phyloP scores from a whole-genome alignment of 31 red algal species.

The Porphyra umbilicalis region DNA sequence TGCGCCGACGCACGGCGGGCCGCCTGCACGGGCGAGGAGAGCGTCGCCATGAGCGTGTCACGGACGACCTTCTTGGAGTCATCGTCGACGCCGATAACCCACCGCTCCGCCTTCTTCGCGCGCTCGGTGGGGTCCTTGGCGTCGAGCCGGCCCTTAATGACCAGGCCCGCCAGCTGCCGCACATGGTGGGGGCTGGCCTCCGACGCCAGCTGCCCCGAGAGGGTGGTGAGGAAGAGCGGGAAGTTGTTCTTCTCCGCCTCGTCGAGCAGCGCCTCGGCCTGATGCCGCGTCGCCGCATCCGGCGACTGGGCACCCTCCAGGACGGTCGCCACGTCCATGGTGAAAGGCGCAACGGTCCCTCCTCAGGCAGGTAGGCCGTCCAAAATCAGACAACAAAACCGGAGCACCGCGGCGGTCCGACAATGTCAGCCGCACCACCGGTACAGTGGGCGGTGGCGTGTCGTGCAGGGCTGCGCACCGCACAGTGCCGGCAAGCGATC shows the following conservation, averaged over 20 bases:
- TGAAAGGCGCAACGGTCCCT: no score
- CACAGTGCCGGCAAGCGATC: neutral
- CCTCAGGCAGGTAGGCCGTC: neutral
- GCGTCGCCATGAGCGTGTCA: conserved; percentile 35
- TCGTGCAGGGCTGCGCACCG: neutral
- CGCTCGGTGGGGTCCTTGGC: conserved; percentile 32
- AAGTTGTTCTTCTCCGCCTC: conserved; percentile 65
- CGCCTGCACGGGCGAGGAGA: conserved; percentile 37
- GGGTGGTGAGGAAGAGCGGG: conserved; percentile 45
- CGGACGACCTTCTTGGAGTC: conserved; percentile 49
- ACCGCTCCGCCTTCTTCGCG: conserved; percentile 46
- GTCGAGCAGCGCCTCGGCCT: conserved; percentile 74
- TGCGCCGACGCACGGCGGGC: conserved; percentile 79
- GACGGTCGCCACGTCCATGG: conserved; percentile 80
- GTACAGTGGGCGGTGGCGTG: neutral
- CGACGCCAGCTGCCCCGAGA: conserved; percentile 62
- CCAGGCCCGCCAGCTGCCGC: conserved; percentile 82
- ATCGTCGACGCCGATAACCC: conserved; percentile 57
- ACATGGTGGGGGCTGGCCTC: conserved; percentile 58
- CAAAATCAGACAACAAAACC: neutral
- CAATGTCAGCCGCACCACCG: neutral
- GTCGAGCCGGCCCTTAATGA: conserved; percentile 90
- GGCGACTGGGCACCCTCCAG: conserved; percentile 72
- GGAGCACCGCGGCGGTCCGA: neutral
- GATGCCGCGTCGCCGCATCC: conserved; percentile 40